phyloP scores from a whole-genome alignment of 1,139 yeast species.

The Komagataea norvegica region DNA sequence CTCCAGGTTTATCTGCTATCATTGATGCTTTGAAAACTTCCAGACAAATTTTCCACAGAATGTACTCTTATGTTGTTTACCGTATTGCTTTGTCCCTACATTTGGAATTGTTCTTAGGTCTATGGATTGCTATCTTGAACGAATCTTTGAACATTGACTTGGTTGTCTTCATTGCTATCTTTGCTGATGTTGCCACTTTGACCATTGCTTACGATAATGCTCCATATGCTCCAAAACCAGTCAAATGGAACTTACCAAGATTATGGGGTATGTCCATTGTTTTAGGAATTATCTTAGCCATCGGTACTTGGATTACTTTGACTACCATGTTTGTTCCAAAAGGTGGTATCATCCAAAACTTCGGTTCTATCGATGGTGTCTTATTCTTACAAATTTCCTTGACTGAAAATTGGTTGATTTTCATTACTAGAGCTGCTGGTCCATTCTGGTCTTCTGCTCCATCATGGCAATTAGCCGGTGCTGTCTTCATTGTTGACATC shows the following conservation, averaged over 20 bases:
- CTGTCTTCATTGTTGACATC: constrained; percentile 82
- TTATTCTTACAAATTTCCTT: constrained; percentile 87
- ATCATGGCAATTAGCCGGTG: constrained; percentile 94
- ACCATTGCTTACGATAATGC: constrained; percentile 97
- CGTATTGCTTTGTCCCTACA: constrained; percentile 92
- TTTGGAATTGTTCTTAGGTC: constrained; percentile 87
- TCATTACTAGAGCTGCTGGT: constrained; percentile 92
- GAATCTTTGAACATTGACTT: constrained; percentile 77
- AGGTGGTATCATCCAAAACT: constrained; percentile 93
- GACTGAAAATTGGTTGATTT: constrained; percentile 95
- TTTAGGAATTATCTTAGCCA: constrained; percentile 75
- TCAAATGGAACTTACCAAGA: constrained; percentile 98
- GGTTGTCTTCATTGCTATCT: constrained; percentile 90
- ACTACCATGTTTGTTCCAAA: constrained; percentile 82
- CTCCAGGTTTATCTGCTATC: constrained; percentile 93
- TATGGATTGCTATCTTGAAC: constrained; percentile 91
- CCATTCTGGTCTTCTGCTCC: constrained; percentile 92
- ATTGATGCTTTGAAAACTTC: constrained; percentile 93
- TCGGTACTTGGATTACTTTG: constrained; percentile 90
- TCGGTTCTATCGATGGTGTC: constrained; percentile 89
- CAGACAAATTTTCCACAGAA: constrained; percentile 97
- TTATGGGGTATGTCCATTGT: constrained; percentile 93
- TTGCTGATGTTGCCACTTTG: constrained; percentile 93
- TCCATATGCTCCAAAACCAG: constrained; percentile 95
- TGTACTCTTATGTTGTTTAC: constrained; percentile 95